phyloP scores from a whole-genome alignment of 192 early-diverging fungal genomes.

The Gonapodya prolifera region DNA sequence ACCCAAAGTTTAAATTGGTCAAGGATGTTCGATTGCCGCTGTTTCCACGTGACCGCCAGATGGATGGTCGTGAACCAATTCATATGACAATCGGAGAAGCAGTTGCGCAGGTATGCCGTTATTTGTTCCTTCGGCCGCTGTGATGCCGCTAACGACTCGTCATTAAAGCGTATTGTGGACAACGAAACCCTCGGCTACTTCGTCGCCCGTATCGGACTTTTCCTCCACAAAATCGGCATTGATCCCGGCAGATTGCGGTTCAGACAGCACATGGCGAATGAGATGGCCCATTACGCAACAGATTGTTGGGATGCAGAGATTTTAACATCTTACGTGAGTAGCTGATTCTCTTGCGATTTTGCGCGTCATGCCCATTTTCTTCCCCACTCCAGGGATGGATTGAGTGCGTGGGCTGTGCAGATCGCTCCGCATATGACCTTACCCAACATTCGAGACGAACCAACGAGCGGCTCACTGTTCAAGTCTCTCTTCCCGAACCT shows the following conservation, averaged over 20 bases:
- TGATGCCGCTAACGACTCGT: constrained; percentile 14
- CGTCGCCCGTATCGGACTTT: constrained; percentile 84
- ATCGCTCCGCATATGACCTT: constrained; percentile 95
- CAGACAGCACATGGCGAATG: constrained; percentile 98
- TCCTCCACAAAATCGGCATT: constrained; percentile 82
- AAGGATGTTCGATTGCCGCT: constrained; percentile 62
- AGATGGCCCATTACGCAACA: constrained; percentile 99
- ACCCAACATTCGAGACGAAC: constrained; percentile 79
- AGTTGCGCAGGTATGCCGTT: constrained; percentile 50
- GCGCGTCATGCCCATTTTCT: neutral
- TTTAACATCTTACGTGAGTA: constrained; percentile 62
- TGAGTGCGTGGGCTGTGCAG: constrained; percentile 98
- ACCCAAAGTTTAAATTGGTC: constrained; percentile 80
- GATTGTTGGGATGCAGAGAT: constrained; percentile 99
- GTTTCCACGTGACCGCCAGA: constrained; percentile 63
- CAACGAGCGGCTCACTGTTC: constrained; percentile 87
- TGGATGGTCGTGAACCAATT: constrained; percentile 59
- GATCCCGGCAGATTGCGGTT: constrained; percentile 75
- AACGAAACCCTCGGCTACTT: constrained; percentile 99
- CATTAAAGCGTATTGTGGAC: constrained; percentile 59
- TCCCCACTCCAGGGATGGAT: constrained; percentile 72
- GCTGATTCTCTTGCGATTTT: neutral
- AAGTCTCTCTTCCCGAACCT: constrained; percentile 75
- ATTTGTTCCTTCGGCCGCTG: constrained; percentile 4
- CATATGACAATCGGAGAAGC: constrained; percentile 82